Conservation (phyloP, 768 basidiomycete genomes). For the Mycena belliarum region DNA sequence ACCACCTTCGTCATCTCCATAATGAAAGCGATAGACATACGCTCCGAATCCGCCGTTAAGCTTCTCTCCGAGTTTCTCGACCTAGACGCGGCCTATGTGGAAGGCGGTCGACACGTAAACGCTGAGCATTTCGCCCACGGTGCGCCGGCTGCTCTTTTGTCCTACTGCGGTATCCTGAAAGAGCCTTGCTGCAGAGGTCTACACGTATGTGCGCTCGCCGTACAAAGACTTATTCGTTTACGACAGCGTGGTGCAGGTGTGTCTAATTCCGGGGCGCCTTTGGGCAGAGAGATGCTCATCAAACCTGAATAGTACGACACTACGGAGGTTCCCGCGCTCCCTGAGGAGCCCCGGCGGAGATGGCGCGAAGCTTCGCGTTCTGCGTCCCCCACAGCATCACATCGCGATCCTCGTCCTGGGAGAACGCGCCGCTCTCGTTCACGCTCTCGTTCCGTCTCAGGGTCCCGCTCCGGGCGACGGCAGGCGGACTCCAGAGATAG, state of each 20-base stretch:
- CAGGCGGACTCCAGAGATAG: conserved; percentile 3
- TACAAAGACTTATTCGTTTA: conserved; percentile 83
- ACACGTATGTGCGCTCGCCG: conserved; percentile 86
- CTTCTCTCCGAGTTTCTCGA: conserved; percentile 88
- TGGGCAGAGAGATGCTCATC: neutral
- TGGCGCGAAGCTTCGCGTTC: conserved; percentile 11
- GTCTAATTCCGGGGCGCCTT: conserved; percentile 5
- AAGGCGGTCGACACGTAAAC: conserved; percentile 60
- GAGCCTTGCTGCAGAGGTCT: conserved; percentile 70
- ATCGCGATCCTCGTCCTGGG: conserved; percentile 1
- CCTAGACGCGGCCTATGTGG: conserved; percentile 58
- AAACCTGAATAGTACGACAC: conserved; percentile 5
- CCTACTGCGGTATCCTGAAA: conserved; percentile 5
- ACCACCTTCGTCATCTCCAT: conserved; percentile 86
- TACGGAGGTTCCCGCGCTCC: conserved; percentile 1
- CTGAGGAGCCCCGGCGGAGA: conserved; percentile 15
- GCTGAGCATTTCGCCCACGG: conserved; percentile 96
- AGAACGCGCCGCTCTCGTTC: neutral
- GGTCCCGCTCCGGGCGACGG: neutral
- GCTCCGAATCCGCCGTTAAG: conserved; percentile 84
- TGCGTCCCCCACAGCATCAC: neutral
- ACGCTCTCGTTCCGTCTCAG: neutral
- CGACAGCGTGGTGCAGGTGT: conserved; percentile 80
- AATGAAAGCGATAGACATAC: conserved; percentile 92
- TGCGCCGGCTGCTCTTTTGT: conserved; percentile 34